These are phyloP conservation scores for Aspergillus versicolor DNA, from an alignment of 2,329 filamentous ascomycete genomes.

Conservation along the genomic window DNA sequence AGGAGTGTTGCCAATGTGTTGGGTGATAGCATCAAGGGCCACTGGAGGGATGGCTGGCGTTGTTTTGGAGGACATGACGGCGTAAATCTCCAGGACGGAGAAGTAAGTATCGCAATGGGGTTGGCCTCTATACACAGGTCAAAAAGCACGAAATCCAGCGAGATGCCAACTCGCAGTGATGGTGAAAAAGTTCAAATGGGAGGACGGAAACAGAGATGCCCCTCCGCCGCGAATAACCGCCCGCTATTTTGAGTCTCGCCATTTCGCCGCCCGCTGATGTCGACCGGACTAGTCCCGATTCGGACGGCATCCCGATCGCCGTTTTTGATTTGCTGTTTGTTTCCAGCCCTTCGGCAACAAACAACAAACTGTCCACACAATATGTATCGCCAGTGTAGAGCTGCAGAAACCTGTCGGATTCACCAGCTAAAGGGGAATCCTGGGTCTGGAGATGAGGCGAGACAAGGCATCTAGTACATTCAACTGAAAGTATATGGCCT, in stretches of 20 bases:
- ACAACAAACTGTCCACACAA: too few species aligned
- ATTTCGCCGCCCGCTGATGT: slow-evolving; percentile 3
- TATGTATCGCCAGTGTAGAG: too few species aligned
- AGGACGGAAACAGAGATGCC: background rate
- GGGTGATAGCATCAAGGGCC: slow-evolving; percentile 67
- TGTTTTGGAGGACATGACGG: slow-evolving; percentile 49
- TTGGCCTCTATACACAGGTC: background rate
- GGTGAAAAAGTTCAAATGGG: background rate
- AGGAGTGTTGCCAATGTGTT: slow-evolving; percentile 95
- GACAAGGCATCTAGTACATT: too few species aligned
- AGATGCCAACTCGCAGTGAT: background rate
- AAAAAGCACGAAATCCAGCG: too few species aligned
- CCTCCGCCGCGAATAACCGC: slow-evolving; percentile 7
- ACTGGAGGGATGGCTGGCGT: slow-evolving; percentile 54
- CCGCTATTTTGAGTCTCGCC: slow-evolving; percentile 1
- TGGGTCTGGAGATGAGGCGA: too few species aligned
- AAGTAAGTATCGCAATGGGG: background rate
- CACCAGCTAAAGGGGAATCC: too few species aligned
- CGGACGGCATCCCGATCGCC: background rate
- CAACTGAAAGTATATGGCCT: too few species aligned
- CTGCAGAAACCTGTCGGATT: too few species aligned
- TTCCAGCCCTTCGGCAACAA: too few species aligned
- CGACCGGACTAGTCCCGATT: slow-evolving; percentile 4
- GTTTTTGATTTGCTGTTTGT: background rate
- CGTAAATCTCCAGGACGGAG: background rate